These are phyloP conservation scores for Plasmodium ovale DNA, from an alignment of 169 alveolate genomes.

Conservation along the genomic window DNA sequence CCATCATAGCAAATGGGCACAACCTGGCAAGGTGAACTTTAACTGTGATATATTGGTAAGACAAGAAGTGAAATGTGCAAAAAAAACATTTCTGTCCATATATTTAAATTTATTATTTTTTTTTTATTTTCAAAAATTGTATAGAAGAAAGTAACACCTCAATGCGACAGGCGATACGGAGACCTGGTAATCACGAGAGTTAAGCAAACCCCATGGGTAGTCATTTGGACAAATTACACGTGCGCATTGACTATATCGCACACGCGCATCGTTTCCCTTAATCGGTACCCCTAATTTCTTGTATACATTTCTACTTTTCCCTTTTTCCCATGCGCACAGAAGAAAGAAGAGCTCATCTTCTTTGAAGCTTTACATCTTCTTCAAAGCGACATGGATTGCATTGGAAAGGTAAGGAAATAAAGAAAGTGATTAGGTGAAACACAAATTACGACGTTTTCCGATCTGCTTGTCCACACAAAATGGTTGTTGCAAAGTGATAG, in stretches of 20 bases:
- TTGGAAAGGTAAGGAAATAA: constrained; percentile 28
- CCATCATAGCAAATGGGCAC: constrained; percentile 7
- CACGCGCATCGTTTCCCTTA: no score
- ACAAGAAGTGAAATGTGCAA: neutral
- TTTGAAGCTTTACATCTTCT: neutral
- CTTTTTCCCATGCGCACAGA: constrained; percentile 14
- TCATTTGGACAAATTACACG: no score
- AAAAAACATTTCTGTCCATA: no score
- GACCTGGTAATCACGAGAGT: constrained; percentile 4
- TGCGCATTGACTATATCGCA: no score
- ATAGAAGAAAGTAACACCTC: constrained; percentile 18
- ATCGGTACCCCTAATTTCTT: no score
- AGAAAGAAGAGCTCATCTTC: neutral
- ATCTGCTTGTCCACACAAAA: no score
- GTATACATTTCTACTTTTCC: neutral
- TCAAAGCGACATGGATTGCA: constrained; percentile 30
- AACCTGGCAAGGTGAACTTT: neutral
- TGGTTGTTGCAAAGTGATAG: no score
- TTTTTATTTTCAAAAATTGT: neutral
- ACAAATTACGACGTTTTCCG: no score
- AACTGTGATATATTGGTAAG: constrained; percentile 19
- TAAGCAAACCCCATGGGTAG: neutral
- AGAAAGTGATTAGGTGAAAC: neutral
- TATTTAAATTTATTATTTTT: no score
- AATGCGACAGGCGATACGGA: constrained; percentile 2